A percentile compares a stretch with the other conserved stretches of the same genome.
These are phyloP conservation scores for Puccinellia tenuiflora DNA, from an alignment of 176 grass and related monocot species.

Conservation along the genomic window DNA sequence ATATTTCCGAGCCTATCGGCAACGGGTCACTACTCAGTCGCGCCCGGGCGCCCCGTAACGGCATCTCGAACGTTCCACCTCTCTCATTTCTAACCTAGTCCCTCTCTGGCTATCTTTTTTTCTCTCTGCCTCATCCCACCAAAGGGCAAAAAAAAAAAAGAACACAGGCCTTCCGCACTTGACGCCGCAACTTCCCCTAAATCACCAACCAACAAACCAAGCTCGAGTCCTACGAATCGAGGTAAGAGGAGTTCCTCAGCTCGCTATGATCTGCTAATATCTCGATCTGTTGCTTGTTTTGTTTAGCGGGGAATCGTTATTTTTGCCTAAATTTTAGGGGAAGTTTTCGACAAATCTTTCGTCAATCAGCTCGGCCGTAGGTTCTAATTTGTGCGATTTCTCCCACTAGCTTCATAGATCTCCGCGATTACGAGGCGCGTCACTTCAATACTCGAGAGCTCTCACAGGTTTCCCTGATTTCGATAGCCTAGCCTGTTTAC, in stretches of 20 bases:
- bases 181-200: not conserved
- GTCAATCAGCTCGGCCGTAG: not conserved
- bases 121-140: not conserved
- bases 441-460: not conserved
- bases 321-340: not conserved
- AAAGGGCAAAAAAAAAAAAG: not conserved
- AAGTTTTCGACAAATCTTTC: not conserved
- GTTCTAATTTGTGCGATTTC: not conserved
- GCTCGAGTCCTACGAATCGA: slow-evolving; percentile 1
- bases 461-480: not conserved
- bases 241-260: not conserved
- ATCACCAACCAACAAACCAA: not conserved
- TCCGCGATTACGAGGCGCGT: too few species aligned
- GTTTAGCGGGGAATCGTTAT: not conserved
- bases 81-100: not conserved
- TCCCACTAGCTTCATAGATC: not conserved
- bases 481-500: not conserved
- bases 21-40: not conserved
- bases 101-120: too few species aligned
- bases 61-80: slow-evolving; percentile 29
- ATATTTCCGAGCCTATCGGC: not conserved
- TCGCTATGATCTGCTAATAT: not conserved
- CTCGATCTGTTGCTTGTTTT: not conserved
- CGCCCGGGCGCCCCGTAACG: not conserved
- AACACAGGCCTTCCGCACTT: not conserved